Conservation (phyloP, 306 rosid species). For the Dryas drummondii region DNA sequence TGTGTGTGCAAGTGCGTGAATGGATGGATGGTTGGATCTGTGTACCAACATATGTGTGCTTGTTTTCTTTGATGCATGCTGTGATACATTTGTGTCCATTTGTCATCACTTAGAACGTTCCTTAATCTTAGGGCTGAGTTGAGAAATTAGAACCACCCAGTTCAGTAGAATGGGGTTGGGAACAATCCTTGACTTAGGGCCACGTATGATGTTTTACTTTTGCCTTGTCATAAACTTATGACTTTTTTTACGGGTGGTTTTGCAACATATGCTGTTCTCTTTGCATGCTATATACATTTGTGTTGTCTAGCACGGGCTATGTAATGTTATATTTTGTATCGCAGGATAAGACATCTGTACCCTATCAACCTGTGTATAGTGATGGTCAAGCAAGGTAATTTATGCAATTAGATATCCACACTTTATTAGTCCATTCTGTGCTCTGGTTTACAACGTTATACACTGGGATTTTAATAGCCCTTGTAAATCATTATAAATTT, state of each 20-base stretch:
- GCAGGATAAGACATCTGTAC: conserved; percentile 42
- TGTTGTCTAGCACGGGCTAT: not conserved
- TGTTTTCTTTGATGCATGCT: not conserved
- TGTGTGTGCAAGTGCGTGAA: not conserved
- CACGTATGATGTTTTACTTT: not conserved
- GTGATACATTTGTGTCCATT: not conserved
- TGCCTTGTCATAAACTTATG: not conserved
- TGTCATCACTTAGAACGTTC: too few species aligned
- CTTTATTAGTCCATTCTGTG: not conserved
- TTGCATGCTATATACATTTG: not conserved
- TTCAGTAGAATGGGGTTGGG: not conserved
- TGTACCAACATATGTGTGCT: not conserved
- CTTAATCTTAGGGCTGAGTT: not conserved
- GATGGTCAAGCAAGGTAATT: conserved; percentile 53
- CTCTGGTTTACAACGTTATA: not conserved
- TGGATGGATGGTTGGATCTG: not conserved
- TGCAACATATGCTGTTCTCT: not conserved
- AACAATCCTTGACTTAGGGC: not conserved
- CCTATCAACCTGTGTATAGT: conserved; percentile 49
- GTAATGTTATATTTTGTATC: conserved; percentile 6
- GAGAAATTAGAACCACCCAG: not conserved
- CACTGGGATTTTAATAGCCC: not conserved
- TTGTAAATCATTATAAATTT: not conserved
- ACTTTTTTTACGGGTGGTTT: not conserved
- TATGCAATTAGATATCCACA: not conserved